Conservation (phyloP, 1,284 basidiomycete species). For the Sporisorium graminicola region DNA sequence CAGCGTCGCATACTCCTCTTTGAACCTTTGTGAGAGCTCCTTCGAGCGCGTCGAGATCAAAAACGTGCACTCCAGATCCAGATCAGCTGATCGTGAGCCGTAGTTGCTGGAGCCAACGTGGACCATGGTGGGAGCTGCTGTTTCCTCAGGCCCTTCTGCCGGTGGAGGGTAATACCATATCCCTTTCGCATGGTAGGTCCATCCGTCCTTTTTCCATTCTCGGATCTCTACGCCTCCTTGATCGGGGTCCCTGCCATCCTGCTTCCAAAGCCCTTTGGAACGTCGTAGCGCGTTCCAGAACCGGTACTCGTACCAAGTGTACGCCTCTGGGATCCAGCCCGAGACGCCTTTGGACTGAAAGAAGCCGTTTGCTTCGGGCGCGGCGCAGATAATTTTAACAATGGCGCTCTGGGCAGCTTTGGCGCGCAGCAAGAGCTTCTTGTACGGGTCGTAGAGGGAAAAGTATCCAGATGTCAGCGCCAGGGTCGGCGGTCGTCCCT, state of each 20-base stretch:
- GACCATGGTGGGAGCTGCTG: slow-evolving; percentile 71
- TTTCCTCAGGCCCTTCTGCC: too few relatives aligned
- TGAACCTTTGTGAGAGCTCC: slow-evolving; percentile 66
- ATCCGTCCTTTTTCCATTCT: slow-evolving; percentile 90
- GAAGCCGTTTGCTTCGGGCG: slow-evolving; percentile 91
- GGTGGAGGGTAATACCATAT: slow-evolving; percentile 36
- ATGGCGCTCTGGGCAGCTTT: slow-evolving; percentile 43
- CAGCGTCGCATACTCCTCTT: slow-evolving; percentile 72
- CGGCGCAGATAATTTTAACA: slow-evolving; percentile 80
- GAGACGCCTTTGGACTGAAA: slow-evolving; percentile 89
- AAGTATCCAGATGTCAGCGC: slow-evolving; percentile 90
- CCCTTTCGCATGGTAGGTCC: slow-evolving; percentile 99
- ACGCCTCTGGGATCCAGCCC: slow-evolving; percentile 92
- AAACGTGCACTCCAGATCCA: slow-evolving; percentile 94
- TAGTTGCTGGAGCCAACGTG: slow-evolving; percentile 96
- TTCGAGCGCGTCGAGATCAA: slow-evolving; percentile 76
- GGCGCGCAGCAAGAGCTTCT: slow-evolving; percentile 44
- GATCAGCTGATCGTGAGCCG: slow-evolving; percentile 87
- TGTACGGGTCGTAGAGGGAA: slow-evolving; percentile 84
- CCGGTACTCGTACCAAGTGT: slow-evolving; percentile 85
- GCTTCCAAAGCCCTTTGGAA: slow-evolving; percentile 70
- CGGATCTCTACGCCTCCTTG: slow-evolving; percentile 75
- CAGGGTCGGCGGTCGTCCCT: slow-evolving; percentile 26
- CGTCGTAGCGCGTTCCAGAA: slow-evolving; percentile 78
- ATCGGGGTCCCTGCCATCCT: slow-evolving; percentile 21